Conservation (phyloP, 2,329 filamentous ascomycete species). For the Sporothrix variecibatus region DNA sequence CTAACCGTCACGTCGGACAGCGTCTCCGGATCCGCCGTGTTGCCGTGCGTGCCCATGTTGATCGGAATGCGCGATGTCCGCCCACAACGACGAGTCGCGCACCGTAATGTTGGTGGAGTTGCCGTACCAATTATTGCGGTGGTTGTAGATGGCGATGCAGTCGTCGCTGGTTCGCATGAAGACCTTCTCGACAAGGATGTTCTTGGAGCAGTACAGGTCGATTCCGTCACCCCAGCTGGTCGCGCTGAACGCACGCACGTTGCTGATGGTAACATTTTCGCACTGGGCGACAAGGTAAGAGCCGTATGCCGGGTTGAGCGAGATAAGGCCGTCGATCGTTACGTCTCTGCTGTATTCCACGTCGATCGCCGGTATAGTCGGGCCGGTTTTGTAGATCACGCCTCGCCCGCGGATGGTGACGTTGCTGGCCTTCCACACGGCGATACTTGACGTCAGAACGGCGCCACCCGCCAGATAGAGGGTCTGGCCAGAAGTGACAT, state of each 20-base stretch:
- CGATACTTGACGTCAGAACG: not conserved
- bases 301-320: not conserved
- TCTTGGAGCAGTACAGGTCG: not conserved
- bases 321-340: not conserved
- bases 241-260: not conserved
- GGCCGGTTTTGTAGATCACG: not conserved
- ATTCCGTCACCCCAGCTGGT: not conserved
- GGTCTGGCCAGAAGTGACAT: not conserved
- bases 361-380: not conserved
- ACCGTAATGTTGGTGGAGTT: not conserved
- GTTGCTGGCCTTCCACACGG: not conserved
- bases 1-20: not conserved
- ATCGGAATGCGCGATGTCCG: not conserved
- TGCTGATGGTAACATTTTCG: not conserved
- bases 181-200: not conserved
- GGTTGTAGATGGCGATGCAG: not conserved
- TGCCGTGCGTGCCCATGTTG: not conserved
- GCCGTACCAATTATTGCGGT: not conserved
- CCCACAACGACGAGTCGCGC: not conserved
- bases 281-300: not conserved
- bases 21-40: not conserved
- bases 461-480: not conserved
- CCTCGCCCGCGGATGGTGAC: not conserved
- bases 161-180: not conserved
- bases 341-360: no score